These are phyloP conservation scores for Calonectria hawksworthii DNA, from an alignment of 2,329 filamentous ascomycete genomes.

Conservation along the genomic window DNA sequence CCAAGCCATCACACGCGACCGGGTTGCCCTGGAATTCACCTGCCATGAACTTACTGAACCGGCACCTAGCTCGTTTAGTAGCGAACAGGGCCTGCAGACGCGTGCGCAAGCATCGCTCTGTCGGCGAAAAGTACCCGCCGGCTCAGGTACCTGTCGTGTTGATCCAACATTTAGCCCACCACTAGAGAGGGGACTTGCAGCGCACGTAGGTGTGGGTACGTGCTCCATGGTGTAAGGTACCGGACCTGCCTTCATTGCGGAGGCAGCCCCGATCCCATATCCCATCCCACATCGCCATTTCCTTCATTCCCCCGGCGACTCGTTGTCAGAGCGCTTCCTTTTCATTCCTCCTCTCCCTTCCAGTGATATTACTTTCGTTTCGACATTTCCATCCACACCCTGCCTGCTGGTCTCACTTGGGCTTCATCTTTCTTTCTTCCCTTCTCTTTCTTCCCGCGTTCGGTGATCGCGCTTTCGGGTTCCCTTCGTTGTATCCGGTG, in stretches of 20 bases:
- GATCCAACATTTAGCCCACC: neutral
- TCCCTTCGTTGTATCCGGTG: slow-evolving; percentile 16
- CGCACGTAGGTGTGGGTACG: neutral
- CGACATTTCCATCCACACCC: slow-evolving; percentile 7
- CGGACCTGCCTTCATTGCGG: slow-evolving; percentile 4
- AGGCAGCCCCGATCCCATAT: slow-evolving; percentile 7
- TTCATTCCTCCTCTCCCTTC: slow-evolving; percentile 27
- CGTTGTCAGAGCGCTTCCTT: slow-evolving; percentile 19
- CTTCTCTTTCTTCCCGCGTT: slow-evolving; percentile 8
- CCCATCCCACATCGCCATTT: slow-evolving; percentile 26
- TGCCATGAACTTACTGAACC: neutral
- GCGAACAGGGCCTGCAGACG: neutral
- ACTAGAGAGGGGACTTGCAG: neutral
- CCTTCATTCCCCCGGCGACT: slow-evolving; percentile 21
- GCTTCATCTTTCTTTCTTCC: slow-evolving; percentile 11
- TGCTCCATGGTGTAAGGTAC: neutral
- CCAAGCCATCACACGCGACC: slow-evolving; percentile 8
- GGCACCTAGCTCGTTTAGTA: neutral
- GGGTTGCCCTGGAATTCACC: slow-evolving; percentile 14
- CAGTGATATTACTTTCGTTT: slow-evolving; percentile 9
- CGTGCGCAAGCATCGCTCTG: neutral
- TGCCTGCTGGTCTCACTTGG: slow-evolving; percentile 25
- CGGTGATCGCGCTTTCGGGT: slow-evolving; percentile 18
- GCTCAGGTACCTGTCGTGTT: slow-evolving; percentile 4
- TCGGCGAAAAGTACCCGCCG: neutral